Conservation (phyloP, 106 monocot genomes). For the Amphibolis antarctica region DNA sequence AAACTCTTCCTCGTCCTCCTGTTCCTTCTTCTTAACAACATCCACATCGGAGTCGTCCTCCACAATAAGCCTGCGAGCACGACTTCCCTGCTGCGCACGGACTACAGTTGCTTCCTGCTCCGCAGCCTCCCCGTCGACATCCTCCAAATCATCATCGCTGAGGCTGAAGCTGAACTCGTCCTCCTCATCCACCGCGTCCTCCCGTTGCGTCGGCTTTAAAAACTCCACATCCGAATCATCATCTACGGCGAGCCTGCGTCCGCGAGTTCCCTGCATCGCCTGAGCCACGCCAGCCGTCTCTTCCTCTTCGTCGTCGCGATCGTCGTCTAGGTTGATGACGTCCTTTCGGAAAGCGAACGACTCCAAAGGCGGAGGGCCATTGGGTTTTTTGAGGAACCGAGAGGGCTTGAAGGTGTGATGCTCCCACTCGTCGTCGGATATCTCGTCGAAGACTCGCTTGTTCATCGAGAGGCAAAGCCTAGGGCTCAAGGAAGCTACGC, state of each 20-base stretch:
- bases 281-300: neutral
- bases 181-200: slow-evolving; percentile 19
- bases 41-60: slow-evolving; percentile 43
- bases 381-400: slow-evolving; percentile 38
- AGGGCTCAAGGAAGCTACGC: no score
- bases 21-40: slow-evolving; percentile 16
- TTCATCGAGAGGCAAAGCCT: slow-evolving; percentile 17
- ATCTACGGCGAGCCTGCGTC: slow-evolving; percentile 25
- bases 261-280: slow-evolving; percentile 2
- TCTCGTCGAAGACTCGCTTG: slow-evolving; percentile 78
- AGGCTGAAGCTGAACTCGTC: slow-evolving; percentile 5
- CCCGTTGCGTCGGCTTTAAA: slow-evolving; percentile 17
- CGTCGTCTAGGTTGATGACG: neutral
- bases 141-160: slow-evolving; percentile 24
- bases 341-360: slow-evolving; percentile 41
- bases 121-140: slow-evolving; percentile 26
- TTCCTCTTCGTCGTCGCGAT: slow-evolving; percentile 18
- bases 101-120: neutral
- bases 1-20: slow-evolving; percentile 28
- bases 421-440: slow-evolving; percentile 94
- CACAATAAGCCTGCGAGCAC: slow-evolving; percentile 24
- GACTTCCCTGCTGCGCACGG: slow-evolving; percentile 4
- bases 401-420: slow-evolving; percentile 54
- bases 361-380: slow-evolving; percentile 45
- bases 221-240: slow-evolving; percentile 42